A percentile compares a stretch with the other conserved stretches of the same genome.
phyloP scores from a whole-genome alignment of 1,284 basidiomycete genomes.

The Austroboletus niveus region DNA sequence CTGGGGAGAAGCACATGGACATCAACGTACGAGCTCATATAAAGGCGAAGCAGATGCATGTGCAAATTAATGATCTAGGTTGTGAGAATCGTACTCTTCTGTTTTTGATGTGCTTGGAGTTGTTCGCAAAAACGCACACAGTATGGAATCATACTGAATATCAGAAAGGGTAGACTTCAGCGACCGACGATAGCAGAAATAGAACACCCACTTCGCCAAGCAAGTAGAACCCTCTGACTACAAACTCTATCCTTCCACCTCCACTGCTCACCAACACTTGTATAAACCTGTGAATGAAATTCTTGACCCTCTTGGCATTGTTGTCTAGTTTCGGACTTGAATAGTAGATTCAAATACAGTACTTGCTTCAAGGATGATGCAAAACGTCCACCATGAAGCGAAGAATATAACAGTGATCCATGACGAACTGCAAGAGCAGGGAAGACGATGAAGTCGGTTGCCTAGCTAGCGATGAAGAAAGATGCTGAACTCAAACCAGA shows the following conservation, averaged over 20 bases:
- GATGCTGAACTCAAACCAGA: conserved; percentile 89
- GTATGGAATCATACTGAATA: conserved; percentile 75
- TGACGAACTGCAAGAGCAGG: conserved; percentile 51
- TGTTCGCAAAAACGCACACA: conserved; percentile 63
- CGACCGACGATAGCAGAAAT: too few species aligned
- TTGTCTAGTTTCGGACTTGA: conserved; percentile 88
- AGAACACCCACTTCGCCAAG: conserved; percentile 63
- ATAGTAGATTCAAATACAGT: conserved; percentile 95
- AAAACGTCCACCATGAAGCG: conserved; percentile 82
- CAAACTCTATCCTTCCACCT: conserved; percentile 80
- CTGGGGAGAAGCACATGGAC: not conserved
- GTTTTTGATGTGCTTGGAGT: conserved; percentile 35
- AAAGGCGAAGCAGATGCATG: conserved; percentile 81
- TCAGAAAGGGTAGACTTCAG: conserved; percentile 39
- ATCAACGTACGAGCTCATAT: conserved; percentile 77
- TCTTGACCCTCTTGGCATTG: conserved; percentile 67
- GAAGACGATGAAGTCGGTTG: conserved; percentile 33
- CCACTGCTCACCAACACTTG: conserved; percentile 76
- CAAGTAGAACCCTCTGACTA: conserved; percentile 83
- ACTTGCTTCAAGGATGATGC: conserved; percentile 90
- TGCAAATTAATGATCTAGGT: conserved; percentile 90
- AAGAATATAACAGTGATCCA: conserved; percentile 90
- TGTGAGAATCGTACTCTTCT: conserved; percentile 79
- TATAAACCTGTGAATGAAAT: conserved; percentile 84
- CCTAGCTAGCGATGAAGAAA: conserved; percentile 52